These are phyloP conservation scores for Apodospora peruviana DNA, from an alignment of 495 filamentous ascomycete genomes.

Conservation along the genomic window DNA sequence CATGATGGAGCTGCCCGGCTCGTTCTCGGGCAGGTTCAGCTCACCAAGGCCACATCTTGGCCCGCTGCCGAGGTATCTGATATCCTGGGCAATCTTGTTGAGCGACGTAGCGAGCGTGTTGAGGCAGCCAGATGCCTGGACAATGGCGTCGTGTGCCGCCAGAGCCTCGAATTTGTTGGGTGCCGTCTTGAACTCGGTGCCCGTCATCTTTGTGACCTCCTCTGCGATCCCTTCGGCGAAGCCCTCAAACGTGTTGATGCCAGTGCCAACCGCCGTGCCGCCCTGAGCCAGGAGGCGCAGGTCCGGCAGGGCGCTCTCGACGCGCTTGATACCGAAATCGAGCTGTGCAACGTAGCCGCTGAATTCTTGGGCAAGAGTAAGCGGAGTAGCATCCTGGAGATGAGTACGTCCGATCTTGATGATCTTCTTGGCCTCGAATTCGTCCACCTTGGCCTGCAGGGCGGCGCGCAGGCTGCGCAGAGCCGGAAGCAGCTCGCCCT, in stretches of 20 bases:
- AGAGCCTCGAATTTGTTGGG: slow-evolving; percentile 99
- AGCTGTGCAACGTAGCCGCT: slow-evolving; percentile 95
- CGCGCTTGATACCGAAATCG: slow-evolving; percentile 80
- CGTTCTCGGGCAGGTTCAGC: slow-evolving; percentile 90
- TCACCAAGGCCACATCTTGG: slow-evolving; percentile 94
- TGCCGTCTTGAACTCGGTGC: slow-evolving; percentile 88
- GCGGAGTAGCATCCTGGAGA: slow-evolving; percentile 92
- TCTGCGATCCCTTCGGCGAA: slow-evolving; percentile 89
- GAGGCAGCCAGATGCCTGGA: slow-evolving; percentile 86
- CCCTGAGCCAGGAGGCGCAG: slow-evolving; percentile 87
- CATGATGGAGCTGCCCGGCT: slow-evolving; percentile 97
- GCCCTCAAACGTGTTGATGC: slow-evolving; percentile 94
- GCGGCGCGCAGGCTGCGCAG: slow-evolving; percentile 75
- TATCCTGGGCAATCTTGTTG: slow-evolving; percentile 98
- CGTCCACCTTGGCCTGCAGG: slow-evolving; percentile 82
- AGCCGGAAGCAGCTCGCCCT: slow-evolving; percentile 76
- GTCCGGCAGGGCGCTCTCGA: slow-evolving; percentile 76
- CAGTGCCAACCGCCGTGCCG: slow-evolving; percentile 94
- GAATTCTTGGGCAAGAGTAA: slow-evolving; percentile 97
- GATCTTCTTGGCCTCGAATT: slow-evolving; percentile 73
- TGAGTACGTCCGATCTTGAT: slow-evolving; percentile 99
- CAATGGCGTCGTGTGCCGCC: slow-evolving; percentile 93
- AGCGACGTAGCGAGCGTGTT: slow-evolving; percentile 91
- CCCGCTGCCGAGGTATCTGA: slow-evolving; percentile 92
- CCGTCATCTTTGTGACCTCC: slow-evolving; percentile 87